Percentiles rank a stretch among this genome's conserved stretches.
Evolutionary conservation across 352 stramenopile genomes (phyloP).

Genomic region (Peronospora belbahrii): DNA sequence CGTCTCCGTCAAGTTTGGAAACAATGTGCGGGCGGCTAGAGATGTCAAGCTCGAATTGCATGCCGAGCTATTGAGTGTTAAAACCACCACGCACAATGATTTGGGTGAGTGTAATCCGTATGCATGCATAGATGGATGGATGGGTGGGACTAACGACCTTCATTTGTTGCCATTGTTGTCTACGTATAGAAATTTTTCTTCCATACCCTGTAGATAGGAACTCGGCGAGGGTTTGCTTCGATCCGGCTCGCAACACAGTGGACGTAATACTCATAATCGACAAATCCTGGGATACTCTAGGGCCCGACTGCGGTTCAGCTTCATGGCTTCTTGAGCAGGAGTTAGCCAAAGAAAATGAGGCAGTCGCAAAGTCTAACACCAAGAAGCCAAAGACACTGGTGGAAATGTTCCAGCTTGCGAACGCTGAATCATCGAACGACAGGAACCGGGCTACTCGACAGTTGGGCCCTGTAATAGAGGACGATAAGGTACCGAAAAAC

Average conservation of each 20-base stretch:
- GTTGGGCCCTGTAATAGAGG: slow-evolving; percentile 62
- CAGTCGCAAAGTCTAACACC: background rate
- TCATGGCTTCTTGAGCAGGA: slow-evolving; percentile 60
- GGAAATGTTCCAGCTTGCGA: slow-evolving; percentile 62
- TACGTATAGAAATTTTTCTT: slow-evolving; percentile 45
- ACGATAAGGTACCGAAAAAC: slow-evolving; percentile 76
- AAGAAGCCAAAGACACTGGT: slow-evolving; percentile 42
- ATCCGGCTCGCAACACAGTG: slow-evolving; percentile 30
- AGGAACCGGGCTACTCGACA: slow-evolving; percentile 9
- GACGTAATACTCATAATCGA: slow-evolving; percentile 37
- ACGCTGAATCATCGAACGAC: slow-evolving; percentile 10
- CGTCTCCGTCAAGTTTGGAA: slow-evolving; percentile 35
- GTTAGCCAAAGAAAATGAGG: slow-evolving; percentile 28
- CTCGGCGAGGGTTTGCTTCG: slow-evolving; percentile 30
- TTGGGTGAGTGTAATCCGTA: slow-evolving; percentile 28
- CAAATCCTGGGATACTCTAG: slow-evolving; percentile 36
- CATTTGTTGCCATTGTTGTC: background rate
- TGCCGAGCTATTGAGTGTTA: slow-evolving; percentile 41
- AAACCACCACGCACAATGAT: slow-evolving; percentile 39
- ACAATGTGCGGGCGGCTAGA: slow-evolving; percentile 15
- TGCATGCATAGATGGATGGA: too few species aligned
- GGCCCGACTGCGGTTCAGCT: slow-evolving; percentile 47
- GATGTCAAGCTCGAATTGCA: slow-evolving; percentile 48
- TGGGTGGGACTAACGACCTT: background rate
- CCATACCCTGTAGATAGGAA: slow-evolving; percentile 49